Base-by-base conservation (phyloP, 257 asterid species). In the Scutellaria minor region DNA sequence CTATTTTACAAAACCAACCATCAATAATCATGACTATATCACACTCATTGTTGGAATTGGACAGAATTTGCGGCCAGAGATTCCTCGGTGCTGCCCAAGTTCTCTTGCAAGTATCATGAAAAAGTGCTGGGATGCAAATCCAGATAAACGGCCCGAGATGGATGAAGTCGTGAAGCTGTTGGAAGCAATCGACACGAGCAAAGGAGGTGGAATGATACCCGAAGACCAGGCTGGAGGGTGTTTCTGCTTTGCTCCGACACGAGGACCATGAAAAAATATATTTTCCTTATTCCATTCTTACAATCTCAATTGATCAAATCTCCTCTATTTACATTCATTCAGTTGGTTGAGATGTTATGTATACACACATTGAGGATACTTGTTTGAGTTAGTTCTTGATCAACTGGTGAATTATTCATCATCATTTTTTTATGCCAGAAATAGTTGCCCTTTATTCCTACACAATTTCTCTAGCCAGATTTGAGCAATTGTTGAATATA, bases 191-290 rank as follows among this genome's bases (percentile, higher is more conserved):
- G 97, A 92, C 75, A 92, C 97, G 7, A 90, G 91, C 87, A 92
- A 85, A 73, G 96, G 98, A 55, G 98, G 98, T 48, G 97, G 98
- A 5, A 92, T 92, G 98, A 84, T 92, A 73, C 93, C 98, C 3
- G 97, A 90, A 61, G 96, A 90, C 69, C 88, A 88, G 57, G 89
- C 83, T 0, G 75, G 82, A 2, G 87, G 93, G 10, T 92, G 93
- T 73, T 88, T 92, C 74, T 92, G 98, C 85, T 88, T 92, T 52
- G 87, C 85, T 46, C 91, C 96, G 5, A 62, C 81, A 2, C 88
- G 96, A 5, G 96, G 98, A n/a, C 96, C 96, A 13, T 92, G 81
- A 84, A 47, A 48, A 7, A 15, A 6, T 75, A 27, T 24, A 2
- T 74, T 4, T 31, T 37, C 18, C 4, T 5, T 22, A 3, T 42